Percentiles rank a stretch among this genome's conserved stretches.
Conservation (phyloP, 129 eudicot genomes). For the Tagetes erecta region DNA sequence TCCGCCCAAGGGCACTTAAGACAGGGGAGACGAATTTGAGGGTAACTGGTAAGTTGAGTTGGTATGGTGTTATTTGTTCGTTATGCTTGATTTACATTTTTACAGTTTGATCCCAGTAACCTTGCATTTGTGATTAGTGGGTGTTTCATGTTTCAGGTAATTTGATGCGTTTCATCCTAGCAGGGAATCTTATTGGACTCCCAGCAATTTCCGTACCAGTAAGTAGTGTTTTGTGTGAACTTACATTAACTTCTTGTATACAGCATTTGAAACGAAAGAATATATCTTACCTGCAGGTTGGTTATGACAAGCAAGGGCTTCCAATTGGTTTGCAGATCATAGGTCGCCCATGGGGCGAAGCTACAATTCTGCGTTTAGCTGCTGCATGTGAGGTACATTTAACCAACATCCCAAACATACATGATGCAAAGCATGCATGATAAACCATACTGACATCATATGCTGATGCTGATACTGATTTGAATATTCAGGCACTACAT, state of each 20-base stretch:
- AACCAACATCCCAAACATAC: conserved; percentile 3
- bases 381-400: conserved; percentile 68
- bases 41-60: conserved; percentile 56
- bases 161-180: conserved; percentile 61
- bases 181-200: conserved; percentile 71
- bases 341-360: conserved; percentile 94
- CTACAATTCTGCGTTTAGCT: conserved; percentile 79
- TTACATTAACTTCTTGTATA: background rate
- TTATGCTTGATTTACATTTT: background rate
- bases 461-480: background rate
- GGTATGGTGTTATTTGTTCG: too few species aligned
- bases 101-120: background rate
- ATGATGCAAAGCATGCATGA: conserved; percentile 4
- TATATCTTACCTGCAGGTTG: conserved; percentile 47
- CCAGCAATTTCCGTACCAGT: conserved; percentile 82
- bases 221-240: conserved; percentile 17
- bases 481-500: conserved; percentile 55
- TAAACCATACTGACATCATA: background rate
- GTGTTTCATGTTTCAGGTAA: conserved; percentile 39
- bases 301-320: conserved; percentile 95
- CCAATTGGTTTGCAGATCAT: conserved; percentile 86
- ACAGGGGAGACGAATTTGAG: conserved; percentile 74
- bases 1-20: conserved; percentile 61
- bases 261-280: background rate
- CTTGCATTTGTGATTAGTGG: background rate